phyloP scores from a whole-genome alignment of 2,329 filamentous ascomycete species.

The Talaromyces sp. region DNA sequence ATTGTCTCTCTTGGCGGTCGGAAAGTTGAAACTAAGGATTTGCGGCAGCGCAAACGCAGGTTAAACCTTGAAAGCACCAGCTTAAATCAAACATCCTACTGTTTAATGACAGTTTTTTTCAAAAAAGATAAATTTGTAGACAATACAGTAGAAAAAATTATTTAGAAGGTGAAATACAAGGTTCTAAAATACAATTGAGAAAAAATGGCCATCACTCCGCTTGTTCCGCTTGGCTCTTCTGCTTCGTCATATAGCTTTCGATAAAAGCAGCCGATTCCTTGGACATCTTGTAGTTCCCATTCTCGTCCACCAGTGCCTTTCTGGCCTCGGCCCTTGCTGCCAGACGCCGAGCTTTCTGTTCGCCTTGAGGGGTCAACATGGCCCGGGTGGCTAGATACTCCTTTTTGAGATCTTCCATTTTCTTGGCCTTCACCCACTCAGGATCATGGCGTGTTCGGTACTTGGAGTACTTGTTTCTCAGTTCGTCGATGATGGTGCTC shows the following conservation, averaged over 20 bases:
- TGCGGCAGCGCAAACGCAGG: neutral
- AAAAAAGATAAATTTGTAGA: no score
- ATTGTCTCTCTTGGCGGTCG: neutral
- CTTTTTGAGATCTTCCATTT: slow-evolving; percentile 51
- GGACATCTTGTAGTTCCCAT: slow-evolving; percentile 32
- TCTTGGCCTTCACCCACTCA: slow-evolving; percentile 63
- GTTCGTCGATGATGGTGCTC: slow-evolving; percentile 70
- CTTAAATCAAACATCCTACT: no score
- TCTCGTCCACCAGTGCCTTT: slow-evolving; percentile 28
- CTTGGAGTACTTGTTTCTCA: slow-evolving; percentile 74
- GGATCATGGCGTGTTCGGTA: slow-evolving; percentile 76
- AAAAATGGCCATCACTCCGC: neutral
- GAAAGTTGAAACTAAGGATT: neutral
- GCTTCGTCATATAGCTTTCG: slow-evolving; percentile 27
- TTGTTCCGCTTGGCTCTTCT: slow-evolving; percentile 3
- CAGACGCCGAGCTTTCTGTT: slow-evolving; percentile 31
- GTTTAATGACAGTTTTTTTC: neutral
- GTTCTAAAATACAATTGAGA: slow-evolving; percentile 2
- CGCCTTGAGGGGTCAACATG: slow-evolving; percentile 45
- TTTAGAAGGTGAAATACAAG: neutral
- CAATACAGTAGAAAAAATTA: neutral
- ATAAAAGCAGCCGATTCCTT: slow-evolving; percentile 31
- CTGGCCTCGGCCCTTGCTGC: slow-evolving; percentile 32
- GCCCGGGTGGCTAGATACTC: slow-evolving; percentile 39
- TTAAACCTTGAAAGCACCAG: neutral